Conservation (phyloP, 1,139 yeast genomes). For the Keqinozyma sinolaborantium region DNA sequence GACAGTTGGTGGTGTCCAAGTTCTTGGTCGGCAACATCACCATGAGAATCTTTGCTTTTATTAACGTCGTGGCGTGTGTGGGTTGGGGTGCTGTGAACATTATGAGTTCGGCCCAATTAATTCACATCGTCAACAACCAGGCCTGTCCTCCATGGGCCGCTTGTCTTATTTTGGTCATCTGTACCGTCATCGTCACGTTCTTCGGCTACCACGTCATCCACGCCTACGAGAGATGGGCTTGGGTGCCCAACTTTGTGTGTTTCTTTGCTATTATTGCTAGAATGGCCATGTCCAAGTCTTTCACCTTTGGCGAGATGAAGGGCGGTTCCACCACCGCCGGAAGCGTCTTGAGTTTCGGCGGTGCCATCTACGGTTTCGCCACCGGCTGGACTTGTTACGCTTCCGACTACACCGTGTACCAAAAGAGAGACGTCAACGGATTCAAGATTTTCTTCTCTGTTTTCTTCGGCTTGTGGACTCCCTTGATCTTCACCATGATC, state of each 20-base stretch:
- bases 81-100: slow-evolving; percentile 97
- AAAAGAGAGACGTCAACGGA: slow-evolving; percentile 58
- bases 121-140: slow-evolving; percentile 70
- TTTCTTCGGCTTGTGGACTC: slow-evolving; percentile 58
- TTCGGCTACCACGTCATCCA: slow-evolving; percentile 87
- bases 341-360: slow-evolving; percentile 77
- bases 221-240: slow-evolving; percentile 76
- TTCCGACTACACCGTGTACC: slow-evolving; percentile 88
- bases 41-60: slow-evolving; percentile 71
- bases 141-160: slow-evolving; percentile 91
- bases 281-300: slow-evolving; percentile 62
- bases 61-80: slow-evolving; percentile 82
- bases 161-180: slow-evolving; percentile 65
- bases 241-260: slow-evolving; percentile 77
- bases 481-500: slow-evolving; percentile 69
- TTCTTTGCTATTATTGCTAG: slow-evolving; percentile 79
- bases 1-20: slow-evolving; percentile 83
- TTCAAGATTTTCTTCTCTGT: slow-evolving; percentile 62
- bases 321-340: slow-evolving; percentile 69
- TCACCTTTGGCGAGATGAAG: slow-evolving; percentile 44
- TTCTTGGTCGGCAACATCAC: slow-evolving; percentile 74
- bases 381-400: slow-evolving; percentile 96
- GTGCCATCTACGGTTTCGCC: slow-evolving; percentile 83
- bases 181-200: slow-evolving; percentile 73
- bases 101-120: slow-evolving; percentile 82